Percentiles rank a stretch among this genome's conserved stretches.
Evolutionary conservation across 129 eudicot genomes (phyloP).

Genomic region (Arctium minus): DNA sequence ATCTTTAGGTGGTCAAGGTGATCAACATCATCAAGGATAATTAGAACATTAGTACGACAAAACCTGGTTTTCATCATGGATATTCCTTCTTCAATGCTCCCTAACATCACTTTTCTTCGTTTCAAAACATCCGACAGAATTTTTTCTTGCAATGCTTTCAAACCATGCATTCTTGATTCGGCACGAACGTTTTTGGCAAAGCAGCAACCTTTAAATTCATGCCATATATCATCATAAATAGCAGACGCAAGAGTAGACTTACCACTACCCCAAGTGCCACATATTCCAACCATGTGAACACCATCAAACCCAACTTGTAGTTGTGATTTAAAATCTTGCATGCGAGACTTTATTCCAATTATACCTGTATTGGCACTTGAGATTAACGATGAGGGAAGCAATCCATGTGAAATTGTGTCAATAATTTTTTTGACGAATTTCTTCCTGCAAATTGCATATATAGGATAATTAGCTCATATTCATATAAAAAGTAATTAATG

Average conservation of each 20-base stretch:
- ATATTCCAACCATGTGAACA: slow-evolving; percentile 9
- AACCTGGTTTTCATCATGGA: not conserved
- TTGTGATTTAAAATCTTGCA: not conserved
- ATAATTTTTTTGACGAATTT: not conserved
- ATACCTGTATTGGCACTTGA: not conserved
- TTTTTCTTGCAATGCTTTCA: not conserved
- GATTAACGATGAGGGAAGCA: not conserved
- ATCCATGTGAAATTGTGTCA: not conserved
- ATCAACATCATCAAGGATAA: slow-evolving; percentile 14
- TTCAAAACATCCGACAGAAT: not conserved
- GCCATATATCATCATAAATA: not conserved
- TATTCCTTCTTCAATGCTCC: not conserved
- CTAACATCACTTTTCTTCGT: not conserved
- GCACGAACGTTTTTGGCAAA: not conserved
- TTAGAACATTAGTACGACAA: not conserved
- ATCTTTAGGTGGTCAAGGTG: not conserved
- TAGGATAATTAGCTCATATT: not conserved
- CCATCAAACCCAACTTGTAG: not conserved
- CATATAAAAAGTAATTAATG: no score
- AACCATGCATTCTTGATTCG: not conserved
- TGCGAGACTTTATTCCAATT: not conserved
- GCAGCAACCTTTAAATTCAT: not conserved
- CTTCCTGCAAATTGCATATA: not conserved
- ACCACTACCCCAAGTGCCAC: slow-evolving; percentile 2
- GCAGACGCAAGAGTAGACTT: not conserved